Evolutionary conservation across 225 moss, liverwort and hornwort genomes (phyloP).

Genomic region (Polytrichum commune): DNA sequence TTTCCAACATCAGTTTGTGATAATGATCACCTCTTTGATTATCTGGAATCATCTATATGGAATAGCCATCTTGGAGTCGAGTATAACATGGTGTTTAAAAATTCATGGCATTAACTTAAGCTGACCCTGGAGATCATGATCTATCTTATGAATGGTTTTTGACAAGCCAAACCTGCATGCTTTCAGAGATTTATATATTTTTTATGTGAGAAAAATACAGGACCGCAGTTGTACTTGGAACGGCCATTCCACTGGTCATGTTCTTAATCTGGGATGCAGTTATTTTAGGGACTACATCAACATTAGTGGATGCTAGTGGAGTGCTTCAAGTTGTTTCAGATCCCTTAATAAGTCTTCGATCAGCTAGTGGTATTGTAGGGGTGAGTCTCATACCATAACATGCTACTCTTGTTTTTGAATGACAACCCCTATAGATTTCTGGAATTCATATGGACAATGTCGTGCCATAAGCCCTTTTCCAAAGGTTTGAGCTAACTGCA

Average conservation of each 20-base stretch:
- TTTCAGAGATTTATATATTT: background rate
- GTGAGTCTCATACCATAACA: constrained; percentile 35
- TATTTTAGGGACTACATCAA: constrained; percentile 77
- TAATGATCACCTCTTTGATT: too few relatives aligned
- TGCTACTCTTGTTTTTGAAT: background rate
- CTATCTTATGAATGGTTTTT: too few relatives aligned
- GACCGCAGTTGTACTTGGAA: constrained; percentile 81
- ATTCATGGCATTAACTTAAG: too few relatives aligned
- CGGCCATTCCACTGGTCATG: constrained; percentile 79
- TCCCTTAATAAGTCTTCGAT: constrained; percentile 64
- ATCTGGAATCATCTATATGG: too few relatives aligned
- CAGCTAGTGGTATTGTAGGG: constrained; percentile 75
- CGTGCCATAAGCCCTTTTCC: background rate
- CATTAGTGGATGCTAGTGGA: constrained; percentile 40
- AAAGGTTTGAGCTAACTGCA: background rate
- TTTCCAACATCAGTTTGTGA: too few relatives aligned
- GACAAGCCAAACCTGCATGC: too few relatives aligned
- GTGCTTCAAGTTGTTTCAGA: constrained; percentile 51
- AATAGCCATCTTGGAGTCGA: too few relatives aligned
- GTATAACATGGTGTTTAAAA: too few relatives aligned
- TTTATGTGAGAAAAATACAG: constrained; percentile 30
- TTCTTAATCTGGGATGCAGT: constrained; percentile 93
- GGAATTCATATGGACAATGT: background rate
- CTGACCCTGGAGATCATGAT: too few relatives aligned
- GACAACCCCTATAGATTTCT: background rate